Evolutionary conservation across 352 stramenopile genomes (phyloP).

Genomic region (Aphanomyces invadans): DNA sequence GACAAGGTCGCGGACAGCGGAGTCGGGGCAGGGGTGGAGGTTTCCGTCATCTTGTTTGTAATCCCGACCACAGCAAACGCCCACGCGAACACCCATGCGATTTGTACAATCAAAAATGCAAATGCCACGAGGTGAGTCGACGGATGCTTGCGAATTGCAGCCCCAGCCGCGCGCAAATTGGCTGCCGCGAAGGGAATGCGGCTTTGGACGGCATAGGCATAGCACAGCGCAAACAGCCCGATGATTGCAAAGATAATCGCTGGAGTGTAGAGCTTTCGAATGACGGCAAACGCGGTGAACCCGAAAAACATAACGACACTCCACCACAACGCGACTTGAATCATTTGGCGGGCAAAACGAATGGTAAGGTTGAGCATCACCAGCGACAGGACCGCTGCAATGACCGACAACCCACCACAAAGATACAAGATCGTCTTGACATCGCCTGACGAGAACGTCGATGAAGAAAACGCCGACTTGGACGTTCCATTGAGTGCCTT

Average conservation of each 20-base stretch:
- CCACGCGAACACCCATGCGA: slow-evolving; percentile 88
- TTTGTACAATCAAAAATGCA: slow-evolving; percentile 80
- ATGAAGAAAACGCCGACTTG: slow-evolving; percentile 32
- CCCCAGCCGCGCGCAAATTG: slow-evolving; percentile 84
- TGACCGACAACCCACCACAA: slow-evolving; percentile 43
- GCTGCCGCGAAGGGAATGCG: slow-evolving; percentile 91
- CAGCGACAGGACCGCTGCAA: slow-evolving; percentile 53
- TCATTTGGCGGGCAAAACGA: slow-evolving; percentile 69
- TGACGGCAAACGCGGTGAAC: slow-evolving; percentile 58
- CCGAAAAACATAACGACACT: slow-evolving; percentile 67
- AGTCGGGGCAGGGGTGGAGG: not conserved
- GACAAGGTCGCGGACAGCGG: slow-evolving; percentile 19
- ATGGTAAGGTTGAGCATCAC: slow-evolving; percentile 74
- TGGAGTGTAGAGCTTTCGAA: slow-evolving; percentile 58
- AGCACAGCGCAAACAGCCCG: slow-evolving; percentile 70
- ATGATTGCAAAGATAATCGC: slow-evolving; percentile 56
- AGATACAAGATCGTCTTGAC: slow-evolving; percentile 38
- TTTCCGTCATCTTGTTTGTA: slow-evolving; percentile 56
- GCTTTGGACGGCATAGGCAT: slow-evolving; percentile 75
- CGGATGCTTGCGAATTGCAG: slow-evolving; percentile 84
- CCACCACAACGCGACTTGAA: slow-evolving; percentile 77
- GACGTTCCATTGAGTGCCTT: slow-evolving; percentile 28
- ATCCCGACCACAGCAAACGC: slow-evolving; percentile 79
- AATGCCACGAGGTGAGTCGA: slow-evolving; percentile 84
- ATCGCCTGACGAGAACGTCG: slow-evolving; percentile 19